Conservation (phyloP, 2,329 filamentous ascomycete genomes). For the Zymoseptoria ardabiliae region DNA sequence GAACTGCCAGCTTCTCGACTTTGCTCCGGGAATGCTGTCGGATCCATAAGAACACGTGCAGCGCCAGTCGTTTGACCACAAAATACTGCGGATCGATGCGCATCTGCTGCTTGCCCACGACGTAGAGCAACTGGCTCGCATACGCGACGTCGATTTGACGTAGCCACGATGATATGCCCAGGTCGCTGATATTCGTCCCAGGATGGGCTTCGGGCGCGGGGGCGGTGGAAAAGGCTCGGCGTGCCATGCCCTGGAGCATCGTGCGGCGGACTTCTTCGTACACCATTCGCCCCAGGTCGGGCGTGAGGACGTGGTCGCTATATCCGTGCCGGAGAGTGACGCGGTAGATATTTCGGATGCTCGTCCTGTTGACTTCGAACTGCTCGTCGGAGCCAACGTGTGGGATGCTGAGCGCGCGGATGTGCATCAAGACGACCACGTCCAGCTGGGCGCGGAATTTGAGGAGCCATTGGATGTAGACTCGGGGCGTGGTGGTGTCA, state of each 20-base stretch:
- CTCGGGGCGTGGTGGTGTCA: constrained; percentile 39
- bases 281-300: constrained; percentile 17
- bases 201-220: neutral
- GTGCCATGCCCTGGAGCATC: constrained; percentile 8
- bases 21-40: constrained; percentile 60
- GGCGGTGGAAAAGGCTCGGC: neutral
- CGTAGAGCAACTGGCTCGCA: constrained; percentile 15
- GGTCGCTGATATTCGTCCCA: neutral
- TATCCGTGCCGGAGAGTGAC: constrained; percentile 21
- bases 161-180: constrained; percentile 1
- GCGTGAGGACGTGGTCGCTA: constrained; percentile 18
- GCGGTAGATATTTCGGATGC: constrained; percentile 18
- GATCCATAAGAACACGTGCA: constrained; percentile 55
- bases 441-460: constrained; percentile 21
- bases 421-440: constrained; percentile 20
- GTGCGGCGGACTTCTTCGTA: constrained; percentile 19
- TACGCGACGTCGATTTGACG: constrained; percentile 15
- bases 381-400: constrained; percentile 15
- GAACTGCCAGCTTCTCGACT: constrained; percentile 53
- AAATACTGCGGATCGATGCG: constrained; percentile 11
- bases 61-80: constrained; percentile 35
- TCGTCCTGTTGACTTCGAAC: constrained; percentile 15
- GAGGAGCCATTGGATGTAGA: constrained; percentile 20
- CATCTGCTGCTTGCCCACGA: constrained; percentile 24
- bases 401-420: constrained; percentile 18